phyloP scores from a whole-genome alignment of 106 monocot species.

The Cymbidium sinense region DNA sequence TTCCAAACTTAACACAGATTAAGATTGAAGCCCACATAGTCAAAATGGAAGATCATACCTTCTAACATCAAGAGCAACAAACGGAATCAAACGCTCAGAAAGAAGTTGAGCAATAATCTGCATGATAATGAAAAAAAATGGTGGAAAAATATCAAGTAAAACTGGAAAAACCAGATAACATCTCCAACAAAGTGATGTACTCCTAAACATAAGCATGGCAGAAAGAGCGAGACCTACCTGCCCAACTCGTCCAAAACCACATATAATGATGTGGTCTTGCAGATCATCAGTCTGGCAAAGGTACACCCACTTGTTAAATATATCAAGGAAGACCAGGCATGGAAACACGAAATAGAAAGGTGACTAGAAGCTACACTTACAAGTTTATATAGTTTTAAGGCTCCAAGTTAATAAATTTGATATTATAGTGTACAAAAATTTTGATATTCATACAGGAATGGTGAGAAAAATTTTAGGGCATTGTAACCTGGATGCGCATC shows the following conservation, averaged over 20 bases:
- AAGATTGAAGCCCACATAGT: neutral
- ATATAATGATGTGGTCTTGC: constrained; percentile 98
- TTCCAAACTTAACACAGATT: neutral
- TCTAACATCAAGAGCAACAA: constrained; percentile 98
- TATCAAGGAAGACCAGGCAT: neutral
- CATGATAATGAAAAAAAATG: constrained; percentile 1
- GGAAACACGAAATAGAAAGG: neutral
- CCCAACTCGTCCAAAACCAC: constrained; percentile 98
- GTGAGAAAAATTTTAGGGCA: neutral
- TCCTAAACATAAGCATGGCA: neutral
- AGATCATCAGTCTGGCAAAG: constrained; percentile 85
- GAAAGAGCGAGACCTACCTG: constrained; percentile 49
- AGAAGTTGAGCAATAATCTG: constrained; percentile 98
- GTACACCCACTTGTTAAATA: neutral
- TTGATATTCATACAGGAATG: neutral
- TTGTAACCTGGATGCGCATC: neutral
- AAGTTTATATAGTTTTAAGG: neutral
- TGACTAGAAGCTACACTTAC: neutral
- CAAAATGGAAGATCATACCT: constrained; percentile 31
- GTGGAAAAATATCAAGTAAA: neutral
- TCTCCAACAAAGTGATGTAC: neutral
- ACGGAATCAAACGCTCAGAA: constrained; percentile 97
- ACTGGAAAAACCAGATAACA: neutral
- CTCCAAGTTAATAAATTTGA: neutral
- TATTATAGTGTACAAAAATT: neutral